Base-by-base conservation (phyloP, 2,329 filamentous ascomycete genomes). In the Lomentospora prolificans region DNA sequence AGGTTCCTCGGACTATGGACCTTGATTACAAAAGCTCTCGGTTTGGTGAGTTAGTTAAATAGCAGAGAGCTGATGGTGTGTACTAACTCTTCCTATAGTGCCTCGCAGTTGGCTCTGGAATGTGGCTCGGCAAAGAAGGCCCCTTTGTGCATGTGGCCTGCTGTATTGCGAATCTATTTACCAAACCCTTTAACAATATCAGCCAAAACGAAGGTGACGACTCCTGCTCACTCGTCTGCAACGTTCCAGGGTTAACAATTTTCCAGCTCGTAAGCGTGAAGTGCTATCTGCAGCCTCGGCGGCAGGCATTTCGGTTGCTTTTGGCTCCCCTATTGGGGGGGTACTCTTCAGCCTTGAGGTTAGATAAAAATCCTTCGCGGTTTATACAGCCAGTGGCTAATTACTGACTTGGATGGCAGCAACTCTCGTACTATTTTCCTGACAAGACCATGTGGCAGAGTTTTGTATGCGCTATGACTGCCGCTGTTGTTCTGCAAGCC, bases 381-480 rank as follows among this genome's bases (percentile, higher is more conserved):
- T 25, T 31, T 17, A 28, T 22, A 19, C 24, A n/a, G 39, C 9
- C 9, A 53, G n/a, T 60, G 7, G 59, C 14, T 3, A 36, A 3
- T 50, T 31, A 12, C 60, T 62, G 50, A 63, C 57, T 10, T 5
- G 6, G 6, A 8, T 3, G 24, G n/a, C 58, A 88, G 81, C 90
- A 95, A 79, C 76, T 97, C 2, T 95, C 90, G 1, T 97, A 96
- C 69, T 97, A 96, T 70, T 97, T 97, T 63, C 92, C 94, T 0
- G 92, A 97, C 71, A 97, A 97, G 71, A 97, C 94, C 8, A 97
- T 99, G 94, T 99, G 94, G 94, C 94, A 96, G 69, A 96, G 90
- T 64, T 99, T 99, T 66, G 94, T 99, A 41, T 97, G 94, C 64
- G 94, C 94, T 67, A 97, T 97, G 91, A 89, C 95, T n/a, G 94